Evolutionary conservation across 1,139 yeast genomes (phyloP).

Genomic region (Suhomyces maxii): DNA sequence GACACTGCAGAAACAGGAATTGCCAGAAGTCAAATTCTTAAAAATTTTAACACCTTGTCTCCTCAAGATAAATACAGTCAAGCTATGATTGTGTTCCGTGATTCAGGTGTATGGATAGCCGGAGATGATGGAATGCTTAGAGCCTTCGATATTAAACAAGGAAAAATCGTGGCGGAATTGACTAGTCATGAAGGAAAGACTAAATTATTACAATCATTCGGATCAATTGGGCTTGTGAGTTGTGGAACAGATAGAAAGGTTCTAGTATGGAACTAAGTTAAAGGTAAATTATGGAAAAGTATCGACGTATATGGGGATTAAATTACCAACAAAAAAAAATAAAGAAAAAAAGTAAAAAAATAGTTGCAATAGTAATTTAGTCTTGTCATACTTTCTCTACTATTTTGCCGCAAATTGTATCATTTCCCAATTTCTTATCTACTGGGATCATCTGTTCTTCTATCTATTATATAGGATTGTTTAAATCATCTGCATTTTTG

Average conservation of each 20-base stretch:
- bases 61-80: conserved; percentile 74
- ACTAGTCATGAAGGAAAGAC: conserved; percentile 47
- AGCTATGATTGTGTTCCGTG: conserved; percentile 48
- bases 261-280: conserved; percentile 5
- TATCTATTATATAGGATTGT: too few relatives aligned
- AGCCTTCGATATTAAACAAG: conserved; percentile 49
- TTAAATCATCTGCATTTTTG: too few relatives aligned
- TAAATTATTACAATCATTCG: conserved; percentile 30
- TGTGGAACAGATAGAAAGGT: conserved; percentile 35
- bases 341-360: too few relatives aligned
- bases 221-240: background rate
- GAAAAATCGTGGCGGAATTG: conserved; percentile 27
- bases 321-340: too few relatives aligned
- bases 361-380: too few relatives aligned
- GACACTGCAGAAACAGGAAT: conserved; percentile 12
- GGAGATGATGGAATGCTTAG: conserved; percentile 70
- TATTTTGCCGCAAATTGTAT: too few relatives aligned
- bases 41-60: conserved; percentile 59
- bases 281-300: background rate
- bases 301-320: too few relatives aligned
- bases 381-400: too few relatives aligned
- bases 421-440: too few relatives aligned
- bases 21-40: conserved; percentile 47
- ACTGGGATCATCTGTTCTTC: too few relatives aligned
- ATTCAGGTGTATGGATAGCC: conserved; percentile 52